Base-by-base conservation (phyloP, 2,329 filamentous ascomycete species). In the Corniculantispora saksenae region DNA sequence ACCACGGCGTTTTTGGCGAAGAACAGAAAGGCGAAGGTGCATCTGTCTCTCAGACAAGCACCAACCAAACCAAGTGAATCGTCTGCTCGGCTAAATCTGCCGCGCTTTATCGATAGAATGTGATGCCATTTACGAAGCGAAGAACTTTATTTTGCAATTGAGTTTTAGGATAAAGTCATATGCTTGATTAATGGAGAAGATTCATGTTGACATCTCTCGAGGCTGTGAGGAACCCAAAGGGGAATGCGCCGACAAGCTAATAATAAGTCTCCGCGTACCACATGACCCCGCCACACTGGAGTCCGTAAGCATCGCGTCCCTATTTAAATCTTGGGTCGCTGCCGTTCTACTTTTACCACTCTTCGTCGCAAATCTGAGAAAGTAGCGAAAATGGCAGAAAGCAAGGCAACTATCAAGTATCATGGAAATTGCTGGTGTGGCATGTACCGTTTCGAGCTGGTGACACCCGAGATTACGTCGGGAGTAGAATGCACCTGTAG, bases 391-490 rank as follows among this genome's bases (percentile, higher is more conserved):
- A 50, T 38, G 51, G 12, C 27, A 13, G 27, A 56, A 50, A 21
- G n/a, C 29, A 38, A 9, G 10, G 27, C 23, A 1, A 13, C 21
- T 1, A 23, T 55, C 15, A 12, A 7, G 10, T 66, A 63, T 35
- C 63, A 59, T 25, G 73, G 72, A 19, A 74, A 75, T 62, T 76
- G 74, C 62, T 72, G 75, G 64, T 75, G 74, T 64, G 74, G 73
- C 4, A 54, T 58, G 3, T 73, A 71, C 48, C 72, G 73, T 35
- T 75, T 70, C 32, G 67, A 71, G 29, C 9, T 75, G 3, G 19
- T 58, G 3, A 8, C 67, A 2, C 59, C 68, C 1, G 54, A 66
- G 3, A 66, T 66, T 25, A 61, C 43, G 3, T 40, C 59, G 0
- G 67, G 67, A 0, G 63, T 68, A 0, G 47, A 67, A 1, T 76